Conservation (phyloP, 257 asterid genomes). For the Echites panduratus region DNA sequence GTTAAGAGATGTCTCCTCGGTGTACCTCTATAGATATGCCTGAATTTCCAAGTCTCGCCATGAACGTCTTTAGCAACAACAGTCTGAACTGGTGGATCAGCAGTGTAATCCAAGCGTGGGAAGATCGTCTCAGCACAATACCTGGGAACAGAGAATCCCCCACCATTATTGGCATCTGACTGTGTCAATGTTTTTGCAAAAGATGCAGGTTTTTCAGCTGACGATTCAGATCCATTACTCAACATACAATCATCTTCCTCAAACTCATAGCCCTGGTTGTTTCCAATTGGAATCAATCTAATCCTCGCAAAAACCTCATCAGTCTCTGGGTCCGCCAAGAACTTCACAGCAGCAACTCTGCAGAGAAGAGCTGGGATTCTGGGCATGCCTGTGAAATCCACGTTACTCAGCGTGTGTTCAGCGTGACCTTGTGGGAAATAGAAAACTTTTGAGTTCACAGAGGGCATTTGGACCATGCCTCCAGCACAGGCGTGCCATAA, state of each 20-base stretch:
- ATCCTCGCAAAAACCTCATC: conserved; percentile 34
- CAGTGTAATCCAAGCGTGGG: conserved; percentile 24
- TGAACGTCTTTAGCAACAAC: conserved; percentile 35
- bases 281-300: conserved; percentile 21
- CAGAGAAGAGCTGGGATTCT: conserved; percentile 47
- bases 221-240: conserved; percentile 17
- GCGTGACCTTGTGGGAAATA: conserved; percentile 73
- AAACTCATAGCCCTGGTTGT: conserved; percentile 15
- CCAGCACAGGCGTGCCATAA: conserved; percentile 81
- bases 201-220: conserved; percentile 25
- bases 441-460: conserved; percentile 41
- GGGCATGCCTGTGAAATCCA: conserved; percentile 44
- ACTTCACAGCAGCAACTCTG: conserved; percentile 45
- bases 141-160: conserved; percentile 37
- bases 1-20: conserved; percentile 68
- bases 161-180: conserved; percentile 40
- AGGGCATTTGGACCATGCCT: conserved; percentile 58
- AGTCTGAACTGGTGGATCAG: conserved; percentile 35
- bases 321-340: conserved; percentile 48
- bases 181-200: conserved; percentile 36
- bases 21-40: conserved; percentile 62
- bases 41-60: conserved; percentile 55
- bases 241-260: conserved; percentile 15
- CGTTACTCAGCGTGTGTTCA: conserved; percentile 43
- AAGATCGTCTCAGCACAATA: conserved; percentile 36